phyloP scores from a whole-genome alignment of 495 filamentous ascomycete species.

The Lasiosphaeris hirsuta region DNA sequence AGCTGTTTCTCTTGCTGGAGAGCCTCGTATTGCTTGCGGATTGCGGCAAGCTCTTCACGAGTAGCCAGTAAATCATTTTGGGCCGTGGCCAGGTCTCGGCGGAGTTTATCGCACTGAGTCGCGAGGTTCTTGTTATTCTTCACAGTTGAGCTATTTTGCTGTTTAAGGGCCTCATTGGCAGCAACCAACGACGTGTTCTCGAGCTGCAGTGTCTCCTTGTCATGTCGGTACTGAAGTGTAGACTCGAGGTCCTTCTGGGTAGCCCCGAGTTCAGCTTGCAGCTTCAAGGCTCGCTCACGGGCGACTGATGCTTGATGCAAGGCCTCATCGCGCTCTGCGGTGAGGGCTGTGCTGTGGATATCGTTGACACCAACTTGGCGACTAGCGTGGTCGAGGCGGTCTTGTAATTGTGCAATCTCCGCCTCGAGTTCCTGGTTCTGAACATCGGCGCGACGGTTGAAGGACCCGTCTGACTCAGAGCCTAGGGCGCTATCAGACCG shows the following conservation, averaged over 20 bases:
- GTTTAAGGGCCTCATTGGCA: constrained; percentile 32
- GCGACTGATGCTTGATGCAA: constrained; percentile 41
- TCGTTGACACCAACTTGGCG: constrained; percentile 43
- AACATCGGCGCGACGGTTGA: constrained; percentile 31
- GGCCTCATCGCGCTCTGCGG: constrained; percentile 45
- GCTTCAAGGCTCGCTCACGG: constrained; percentile 41
- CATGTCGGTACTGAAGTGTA: constrained; percentile 29
- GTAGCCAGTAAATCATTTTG: constrained; percentile 35
- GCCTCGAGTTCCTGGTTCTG: constrained; percentile 40
- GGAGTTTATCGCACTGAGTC: constrained; percentile 35
- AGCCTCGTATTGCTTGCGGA: constrained; percentile 29
- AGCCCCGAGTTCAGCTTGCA: constrained; percentile 39
- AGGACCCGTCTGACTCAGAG: constrained; percentile 43
- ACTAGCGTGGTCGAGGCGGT: constrained; percentile 45
- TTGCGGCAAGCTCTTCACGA: constrained; percentile 33
- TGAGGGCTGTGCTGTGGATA: constrained; percentile 43
- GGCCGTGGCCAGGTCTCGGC: constrained; percentile 32
- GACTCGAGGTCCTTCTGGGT: constrained; percentile 37
- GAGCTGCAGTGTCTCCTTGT: constrained; percentile 31
- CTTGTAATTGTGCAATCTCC: constrained; percentile 39
- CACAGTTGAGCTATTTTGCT: constrained; percentile 25
- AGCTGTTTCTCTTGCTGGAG: constrained; percentile 37
- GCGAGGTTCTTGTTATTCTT: constrained; percentile 26
- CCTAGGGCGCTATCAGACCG: constrained; percentile 43
- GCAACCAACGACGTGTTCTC: constrained; percentile 35